Percentiles rank a stretch among this genome's conserved stretches.
Conservation (phyloP, 179 eudicot species). For the Beta macrorhiza region DNA sequence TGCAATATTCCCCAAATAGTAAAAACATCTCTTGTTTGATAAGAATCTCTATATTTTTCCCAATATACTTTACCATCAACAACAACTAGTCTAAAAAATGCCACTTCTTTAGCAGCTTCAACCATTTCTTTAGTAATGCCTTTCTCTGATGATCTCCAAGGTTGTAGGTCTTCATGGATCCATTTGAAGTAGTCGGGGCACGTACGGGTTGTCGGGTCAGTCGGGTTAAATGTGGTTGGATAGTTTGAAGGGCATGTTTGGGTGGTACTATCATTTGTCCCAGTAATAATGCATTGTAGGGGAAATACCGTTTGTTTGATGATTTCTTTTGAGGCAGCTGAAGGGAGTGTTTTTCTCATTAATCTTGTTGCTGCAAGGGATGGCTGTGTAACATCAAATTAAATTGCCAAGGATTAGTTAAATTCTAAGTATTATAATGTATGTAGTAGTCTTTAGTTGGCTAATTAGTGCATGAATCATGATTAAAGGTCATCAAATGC, state of each 20-base stretch:
- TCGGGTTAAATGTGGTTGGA: conserved; percentile 22
- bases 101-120: conserved; percentile 31
- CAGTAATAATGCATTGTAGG: conserved; percentile 25
- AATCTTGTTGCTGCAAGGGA: conserved; percentile 28
- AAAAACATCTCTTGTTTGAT: conserved; percentile 57
- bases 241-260: conserved; percentile 35
- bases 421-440: no score
- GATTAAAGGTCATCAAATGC: no score
- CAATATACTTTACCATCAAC: conserved; percentile 49
- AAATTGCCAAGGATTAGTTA: no score
- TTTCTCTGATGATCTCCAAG: conserved; percentile 33
- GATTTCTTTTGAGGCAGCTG: not conserved
- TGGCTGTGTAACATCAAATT: conserved; percentile 18
- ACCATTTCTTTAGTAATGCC: conserved; percentile 56
- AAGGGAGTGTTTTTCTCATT: conserved; percentile 22
- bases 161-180: conserved; percentile 58
- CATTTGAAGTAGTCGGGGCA: conserved; percentile 62
- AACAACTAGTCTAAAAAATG: conserved; percentile 43
- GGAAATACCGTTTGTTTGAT: conserved; percentile 19
- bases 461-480: no score
- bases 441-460: no score
- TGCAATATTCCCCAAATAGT: conserved; percentile 66
- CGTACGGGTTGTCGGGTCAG: conserved; percentile 8
- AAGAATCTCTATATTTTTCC: conserved; percentile 34
- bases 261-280: conserved; percentile 9